Base-by-base conservation (phyloP, 1,284 basidiomycete species). In the Mixia osmundae region DNA sequence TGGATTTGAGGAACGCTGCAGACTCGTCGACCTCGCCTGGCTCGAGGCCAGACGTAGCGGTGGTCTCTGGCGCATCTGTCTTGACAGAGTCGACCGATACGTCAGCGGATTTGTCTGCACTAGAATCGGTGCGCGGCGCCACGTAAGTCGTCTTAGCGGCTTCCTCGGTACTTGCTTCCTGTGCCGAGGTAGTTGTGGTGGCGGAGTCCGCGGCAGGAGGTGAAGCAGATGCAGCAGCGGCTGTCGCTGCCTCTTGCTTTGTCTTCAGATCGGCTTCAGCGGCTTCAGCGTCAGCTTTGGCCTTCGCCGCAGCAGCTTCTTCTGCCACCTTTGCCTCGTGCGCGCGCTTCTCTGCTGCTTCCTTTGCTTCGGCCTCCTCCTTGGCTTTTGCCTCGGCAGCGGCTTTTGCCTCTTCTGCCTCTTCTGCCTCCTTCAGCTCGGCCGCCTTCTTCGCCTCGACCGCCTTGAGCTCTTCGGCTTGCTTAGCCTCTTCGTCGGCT, bases 101-200 rank as follows among this genome's bases (percentile, higher is more conserved):
- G 10, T 50, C 48, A 2, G 43, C 47, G 12, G 45, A 44, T 24
- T 46, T 40, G 30, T 44, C 49, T n/a, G 40, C 37, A 25, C 47
- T 37, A 3, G 38, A 32, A 7, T 37, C 27, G 19, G 40, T 36
- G 20, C 37, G 27, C 12, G 40, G 36, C 30, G 36, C 40, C 44
- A 38, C 38, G 33, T 37, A 41, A 33, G 38, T 18, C 30, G 12
- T 36, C 30, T 22, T 39, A 15, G 11, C 33, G 27, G 49, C 50
- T 25, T 36, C 32, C 35, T n/a, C n/a, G 43, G 20, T 46, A 41
- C 41, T 2, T 47, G 46, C 3, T 49, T 50, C 25, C 48, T 48
- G 21, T 43, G n/a, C 36, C 7, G 32, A 31, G 4, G 50, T 44
- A 22, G 36, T 49, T 12, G 50, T 47, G 18, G 53, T 39, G 40